Evolutionary conservation across 1,139 yeast genomes (phyloP), one percentile per base, ranked within the genome.

Genomic region (Candida albicans): DNA sequence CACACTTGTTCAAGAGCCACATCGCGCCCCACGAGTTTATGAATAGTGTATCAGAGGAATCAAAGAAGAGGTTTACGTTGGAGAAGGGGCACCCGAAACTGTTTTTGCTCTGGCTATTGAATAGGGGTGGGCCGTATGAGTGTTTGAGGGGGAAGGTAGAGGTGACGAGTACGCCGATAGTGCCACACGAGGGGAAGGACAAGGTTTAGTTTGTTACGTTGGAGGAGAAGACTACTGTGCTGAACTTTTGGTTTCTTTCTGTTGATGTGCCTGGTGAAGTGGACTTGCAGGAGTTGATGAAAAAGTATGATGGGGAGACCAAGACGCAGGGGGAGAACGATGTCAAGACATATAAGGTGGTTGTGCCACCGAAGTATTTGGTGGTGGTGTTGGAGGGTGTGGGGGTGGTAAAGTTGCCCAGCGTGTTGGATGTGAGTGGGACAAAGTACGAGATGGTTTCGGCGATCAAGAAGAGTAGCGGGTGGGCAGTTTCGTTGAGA

Each of bases 391-490:
- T 81, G 45, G 80, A 84, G 44, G 67, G n/a, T n/a, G n/a, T n/a
- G 81, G 39, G 85, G 83, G 77, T 86, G 27, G 87, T 87, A 2
- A 81, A 77, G 40, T 85, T 79, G n/a, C n/a, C n/a, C n/a, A n/a
- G n/a, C n/a, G n/a, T 55, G 79, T 37, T 42, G 40, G 26, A 24
- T 8, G 10, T 46, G 11, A 27, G 12, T 18, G 15, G 28, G 14
- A 14, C 38, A 7, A 37, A 44, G 11, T 47, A 42, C 28, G 24
- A 37, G 28, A 40, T 47, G 30, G 29, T 42, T 8, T 39, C 48
- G 18, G 39, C 48, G n/a, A 44, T 44, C 3, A 37, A 34, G 15
- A 24, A 35, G 9, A 51, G 53, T 6, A 71, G 67, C 39, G 67
- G 64, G 40, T 46, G 50, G 50, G 27, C 41, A 2, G 42, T 47